These are phyloP conservation scores for Flaveria sonorensis DNA, from an alignment of 129 eudicot species.

Conservation along the genomic window DNA sequence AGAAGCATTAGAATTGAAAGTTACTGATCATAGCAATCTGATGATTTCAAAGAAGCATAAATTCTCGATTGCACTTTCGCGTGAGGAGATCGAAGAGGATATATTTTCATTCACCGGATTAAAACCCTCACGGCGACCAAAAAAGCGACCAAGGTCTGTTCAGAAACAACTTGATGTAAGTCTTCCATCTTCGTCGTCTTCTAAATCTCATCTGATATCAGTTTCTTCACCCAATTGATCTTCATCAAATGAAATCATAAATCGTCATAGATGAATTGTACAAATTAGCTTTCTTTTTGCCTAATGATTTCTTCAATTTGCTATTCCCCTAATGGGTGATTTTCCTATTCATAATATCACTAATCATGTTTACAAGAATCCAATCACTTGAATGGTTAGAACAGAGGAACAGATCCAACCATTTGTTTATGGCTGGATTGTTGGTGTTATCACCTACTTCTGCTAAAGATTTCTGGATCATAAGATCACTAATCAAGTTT, in stretches of 20 bases:
- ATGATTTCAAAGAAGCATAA: slow-evolving; percentile 39
- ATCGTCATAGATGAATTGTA: too few relatives aligned
- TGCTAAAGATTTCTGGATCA: too few relatives aligned
- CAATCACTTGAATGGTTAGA: too few relatives aligned
- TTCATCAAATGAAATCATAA: not conserved
- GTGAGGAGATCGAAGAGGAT: slow-evolving; percentile 78
- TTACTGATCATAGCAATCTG: slow-evolving; percentile 19
- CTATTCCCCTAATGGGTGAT: not conserved
- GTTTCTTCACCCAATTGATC: slow-evolving; percentile 1
- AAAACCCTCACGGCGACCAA: slow-evolving; percentile 64
- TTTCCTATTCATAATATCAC: not conserved
- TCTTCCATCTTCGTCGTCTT: not conserved
- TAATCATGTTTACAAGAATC: too few relatives aligned
- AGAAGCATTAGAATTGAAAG: slow-evolving; percentile 18
- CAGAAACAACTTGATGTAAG: slow-evolving; percentile 72
- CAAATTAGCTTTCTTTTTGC: too few relatives aligned
- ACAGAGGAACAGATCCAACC: too few relatives aligned
- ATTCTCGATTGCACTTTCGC: slow-evolving; percentile 49
- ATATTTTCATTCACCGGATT: slow-evolving; percentile 53
- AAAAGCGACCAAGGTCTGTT: slow-evolving; percentile 52
- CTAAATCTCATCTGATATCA: not conserved
- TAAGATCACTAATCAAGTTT: too few relatives aligned
- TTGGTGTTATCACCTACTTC: too few relatives aligned
- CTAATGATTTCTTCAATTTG: too few relatives aligned
- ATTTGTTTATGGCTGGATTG: too few relatives aligned